A percentile compares a stretch with the other conserved stretches of the same genome.
phyloP scores from a whole-genome alignment of 1,284 basidiomycete species.

The Athelia sp. region DNA sequence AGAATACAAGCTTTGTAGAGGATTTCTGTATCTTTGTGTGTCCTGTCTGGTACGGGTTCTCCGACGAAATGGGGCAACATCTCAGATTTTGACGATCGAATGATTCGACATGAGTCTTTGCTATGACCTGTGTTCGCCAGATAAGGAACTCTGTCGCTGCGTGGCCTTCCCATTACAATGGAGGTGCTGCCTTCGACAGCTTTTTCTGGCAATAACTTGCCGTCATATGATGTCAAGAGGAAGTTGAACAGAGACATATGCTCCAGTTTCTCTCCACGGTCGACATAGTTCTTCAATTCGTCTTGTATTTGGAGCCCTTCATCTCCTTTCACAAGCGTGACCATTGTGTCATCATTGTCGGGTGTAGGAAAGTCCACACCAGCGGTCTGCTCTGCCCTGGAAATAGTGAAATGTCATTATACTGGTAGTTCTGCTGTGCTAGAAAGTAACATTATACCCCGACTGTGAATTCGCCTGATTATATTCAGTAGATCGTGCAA shows the following conservation, averaged over 20 bases:
- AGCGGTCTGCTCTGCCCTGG: no score
- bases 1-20: conserved; percentile 34
- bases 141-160: not conserved
- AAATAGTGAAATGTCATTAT: no score
- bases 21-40: conserved; percentile 18
- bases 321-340: not conserved
- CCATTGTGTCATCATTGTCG: not conserved
- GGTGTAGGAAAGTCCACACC: no score
- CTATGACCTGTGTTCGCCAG: not conserved
- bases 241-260: not conserved
- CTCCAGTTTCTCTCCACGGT: not conserved
- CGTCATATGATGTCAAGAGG: not conserved
- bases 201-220: no score
- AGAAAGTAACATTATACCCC: no score
- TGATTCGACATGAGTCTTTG: no score
- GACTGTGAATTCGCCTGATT: no score
- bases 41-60: conserved; percentile 21
- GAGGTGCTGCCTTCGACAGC: not conserved
- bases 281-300: not conserved
- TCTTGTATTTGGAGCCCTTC: not conserved
- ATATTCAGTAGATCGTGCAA: no score
- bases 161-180: not conserved
- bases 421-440: no score
- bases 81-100: conserved; percentile 21
- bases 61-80: conserved; percentile 30